Base-by-base conservation (phyloP, 441 rosid species). In the Cnidoscolus chayamansa region DNA sequence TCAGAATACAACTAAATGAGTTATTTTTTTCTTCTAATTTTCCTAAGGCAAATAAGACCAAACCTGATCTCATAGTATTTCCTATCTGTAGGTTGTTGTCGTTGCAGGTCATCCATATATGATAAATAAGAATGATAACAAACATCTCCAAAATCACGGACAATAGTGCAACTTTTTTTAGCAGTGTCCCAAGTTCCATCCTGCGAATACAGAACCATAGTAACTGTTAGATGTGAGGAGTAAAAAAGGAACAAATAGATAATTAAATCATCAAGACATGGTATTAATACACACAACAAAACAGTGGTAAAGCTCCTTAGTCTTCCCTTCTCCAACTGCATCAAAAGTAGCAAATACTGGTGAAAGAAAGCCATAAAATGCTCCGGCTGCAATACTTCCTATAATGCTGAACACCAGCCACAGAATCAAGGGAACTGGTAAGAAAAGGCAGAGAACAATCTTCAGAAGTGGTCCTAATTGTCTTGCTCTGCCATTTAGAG, bases 291-390 rank as follows among this genome's bases (percentile, higher is more conserved):
- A 71, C 89, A 92, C 99, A 70, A 82, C 88, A 72, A 92, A 91
- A 81, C 96, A 92, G 81, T 86, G 97, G 74, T 76, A 78, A 67
- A 92, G 61, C 57, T 78, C 73, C 47, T 86, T 71, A 59, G 84
- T 76, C 77, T 94, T 94, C 82, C 94, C 98, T 77, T 84, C 90
- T 50, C 98, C 98, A 73, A 94, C 90, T 57, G 96, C 98, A 81
- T 86, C 96, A 71, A 94, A 94, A 40, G 99, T 94, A 55, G 98
- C 94, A 71, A 89, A 94, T 57, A 89, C 87, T 10, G 99, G 99
- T 1, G 96, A 87, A 70, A 94, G 88, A 77, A 92, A 82, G 31
- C 98, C 99, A 76, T 88, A 92, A 1, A 90, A 35, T 15, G 84
- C 80, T 58, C 99, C 97, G 48, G 89, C 91, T 0, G 91, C 57